These are phyloP conservation scores for Kluyveromyces marxianus DNA, from an alignment of 1,139 yeast genomes.

Conservation along the genomic window DNA sequence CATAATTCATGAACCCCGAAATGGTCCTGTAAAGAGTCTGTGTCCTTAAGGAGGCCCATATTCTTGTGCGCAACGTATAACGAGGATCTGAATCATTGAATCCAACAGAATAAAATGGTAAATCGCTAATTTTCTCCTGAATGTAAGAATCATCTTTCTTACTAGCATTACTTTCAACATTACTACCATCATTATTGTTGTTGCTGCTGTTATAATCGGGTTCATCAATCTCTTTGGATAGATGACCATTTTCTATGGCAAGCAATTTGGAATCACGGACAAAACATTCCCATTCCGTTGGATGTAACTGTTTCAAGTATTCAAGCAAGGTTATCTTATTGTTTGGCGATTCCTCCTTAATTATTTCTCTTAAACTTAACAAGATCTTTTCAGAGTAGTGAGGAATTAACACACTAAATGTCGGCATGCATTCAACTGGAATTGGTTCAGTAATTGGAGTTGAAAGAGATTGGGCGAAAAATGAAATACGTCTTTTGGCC, in stretches of 20 bases:
- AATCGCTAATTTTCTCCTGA: conserved; percentile 40
- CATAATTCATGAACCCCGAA: conserved; percentile 68
- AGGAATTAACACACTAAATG: conserved; percentile 78
- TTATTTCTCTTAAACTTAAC: conserved; percentile 56
- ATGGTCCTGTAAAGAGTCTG: conserved; percentile 75
- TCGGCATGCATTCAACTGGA: conserved; percentile 69
- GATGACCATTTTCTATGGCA: conserved; percentile 27
- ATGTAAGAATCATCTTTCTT: conserved; percentile 3
- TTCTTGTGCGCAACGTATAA: conserved; percentile 57
- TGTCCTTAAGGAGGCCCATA: conserved; percentile 75
- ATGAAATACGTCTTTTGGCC: conserved; percentile 74
- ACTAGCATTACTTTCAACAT: no score
- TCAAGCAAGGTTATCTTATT: conserved; percentile 66
- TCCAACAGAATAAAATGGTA: conserved; percentile 68
- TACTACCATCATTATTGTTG: conserved; percentile 3
- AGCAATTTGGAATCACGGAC: conserved; percentile 54
- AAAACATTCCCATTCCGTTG: conserved; percentile 70
- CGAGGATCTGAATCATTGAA: conserved; percentile 58
- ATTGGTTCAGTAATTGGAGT: conserved; percentile 70
- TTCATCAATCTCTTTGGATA: conserved; percentile 7
- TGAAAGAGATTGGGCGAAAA: conserved; percentile 81
- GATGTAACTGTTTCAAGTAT: conserved; percentile 61
- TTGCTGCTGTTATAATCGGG: conserved; percentile 7
- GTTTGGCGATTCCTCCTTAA: conserved; percentile 49
- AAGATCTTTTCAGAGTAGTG: conserved; percentile 76